Conservation (phyloP, 176 grass and related monocot species). For the Oryza glaberrima region DNA sequence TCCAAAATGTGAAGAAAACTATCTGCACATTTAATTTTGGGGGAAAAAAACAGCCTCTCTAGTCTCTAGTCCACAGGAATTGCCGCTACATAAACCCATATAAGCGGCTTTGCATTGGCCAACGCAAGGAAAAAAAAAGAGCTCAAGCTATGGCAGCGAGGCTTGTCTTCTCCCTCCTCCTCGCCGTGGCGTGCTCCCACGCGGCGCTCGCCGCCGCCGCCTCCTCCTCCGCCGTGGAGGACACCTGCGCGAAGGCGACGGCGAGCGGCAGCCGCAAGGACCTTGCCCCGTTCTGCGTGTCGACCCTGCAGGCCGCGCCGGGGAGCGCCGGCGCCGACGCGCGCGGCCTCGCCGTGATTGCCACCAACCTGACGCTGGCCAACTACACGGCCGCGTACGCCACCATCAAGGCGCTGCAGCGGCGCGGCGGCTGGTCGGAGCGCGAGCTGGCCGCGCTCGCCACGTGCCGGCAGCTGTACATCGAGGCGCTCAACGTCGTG, state of each 20-base stretch:
- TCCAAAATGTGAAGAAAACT: not conserved
- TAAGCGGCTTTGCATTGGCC: not conserved
- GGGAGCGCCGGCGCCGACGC: constrained; percentile 45
- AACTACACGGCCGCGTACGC: constrained; percentile 56
- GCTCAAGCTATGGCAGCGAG: constrained; percentile 27
- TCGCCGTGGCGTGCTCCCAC: not conserved
- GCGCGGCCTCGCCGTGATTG: constrained; percentile 42
- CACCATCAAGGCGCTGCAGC: constrained; percentile 36
- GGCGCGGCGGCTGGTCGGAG: constrained; percentile 28
- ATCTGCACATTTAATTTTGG: not conserved
- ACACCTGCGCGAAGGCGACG: constrained; percentile 46
- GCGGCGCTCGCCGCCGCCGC: not conserved
- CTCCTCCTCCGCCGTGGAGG: constrained; percentile 3
- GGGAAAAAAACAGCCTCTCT: not conserved
- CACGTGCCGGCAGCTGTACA: constrained; percentile 44
- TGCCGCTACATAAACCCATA: constrained; percentile 6
- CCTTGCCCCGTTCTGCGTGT: constrained; percentile 45
- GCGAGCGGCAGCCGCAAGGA: not conserved
- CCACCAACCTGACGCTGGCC: constrained; percentile 60
- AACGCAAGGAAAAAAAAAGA: not conserved
- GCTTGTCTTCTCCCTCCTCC: not conserved
- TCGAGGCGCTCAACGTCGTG: constrained; percentile 54
- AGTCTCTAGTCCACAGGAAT: not conserved
- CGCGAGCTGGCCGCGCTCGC: constrained; percentile 24
- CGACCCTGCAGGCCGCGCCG: constrained; percentile 38